Conservation (phyloP, 495 filamentous ascomycete species). For the Rhypophila decipiens region DNA sequence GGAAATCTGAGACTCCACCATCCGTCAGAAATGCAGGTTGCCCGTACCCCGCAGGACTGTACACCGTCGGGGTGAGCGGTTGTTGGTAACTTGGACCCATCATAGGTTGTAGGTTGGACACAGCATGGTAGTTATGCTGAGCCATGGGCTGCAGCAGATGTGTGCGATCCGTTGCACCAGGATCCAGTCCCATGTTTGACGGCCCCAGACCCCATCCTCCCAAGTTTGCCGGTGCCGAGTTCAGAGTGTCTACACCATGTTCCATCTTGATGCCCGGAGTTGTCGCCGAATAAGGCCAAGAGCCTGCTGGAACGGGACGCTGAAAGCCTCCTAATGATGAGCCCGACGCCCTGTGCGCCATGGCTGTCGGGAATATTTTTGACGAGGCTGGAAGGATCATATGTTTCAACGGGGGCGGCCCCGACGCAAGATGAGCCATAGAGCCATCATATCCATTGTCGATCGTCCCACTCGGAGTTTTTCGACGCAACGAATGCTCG, state of each 20-base stretch:
- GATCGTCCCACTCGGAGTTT: slow-evolving; percentile 90
- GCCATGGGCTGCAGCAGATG: slow-evolving; percentile 20
- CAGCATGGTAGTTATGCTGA: slow-evolving; percentile 33
- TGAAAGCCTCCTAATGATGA: slow-evolving; percentile 5
- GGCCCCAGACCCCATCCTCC: slow-evolving; percentile 18
- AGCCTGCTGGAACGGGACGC: slow-evolving; percentile 6
- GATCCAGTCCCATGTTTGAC: slow-evolving; percentile 6
- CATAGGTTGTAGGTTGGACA: slow-evolving; percentile 56
- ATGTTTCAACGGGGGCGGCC: slow-evolving; percentile 79
- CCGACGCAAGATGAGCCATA: slow-evolving; percentile 63
- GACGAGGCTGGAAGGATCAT: slow-evolving; percentile 61
- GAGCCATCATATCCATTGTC: slow-evolving; percentile 92
- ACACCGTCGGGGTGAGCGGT: slow-evolving; percentile 62
- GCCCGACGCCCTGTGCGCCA: slow-evolving; percentile 12
- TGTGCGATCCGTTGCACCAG: slow-evolving; percentile 9
- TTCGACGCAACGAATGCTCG: slow-evolving; percentile 83
- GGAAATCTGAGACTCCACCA: slow-evolving; percentile 48
- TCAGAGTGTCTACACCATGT: slow-evolving; percentile 7
- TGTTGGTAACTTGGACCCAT: slow-evolving; percentile 67
- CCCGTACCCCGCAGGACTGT: slow-evolving; percentile 64
- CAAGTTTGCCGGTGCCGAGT: slow-evolving; percentile 4
- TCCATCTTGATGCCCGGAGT: slow-evolving; percentile 6
- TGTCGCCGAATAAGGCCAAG: slow-evolving; percentile 17
- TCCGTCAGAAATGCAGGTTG: slow-evolving; percentile 72
- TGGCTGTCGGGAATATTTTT: slow-evolving; percentile 30